Base-by-base conservation (phyloP, 2,329 filamentous ascomycete species). In the Aureobasidium sp. region DNA sequence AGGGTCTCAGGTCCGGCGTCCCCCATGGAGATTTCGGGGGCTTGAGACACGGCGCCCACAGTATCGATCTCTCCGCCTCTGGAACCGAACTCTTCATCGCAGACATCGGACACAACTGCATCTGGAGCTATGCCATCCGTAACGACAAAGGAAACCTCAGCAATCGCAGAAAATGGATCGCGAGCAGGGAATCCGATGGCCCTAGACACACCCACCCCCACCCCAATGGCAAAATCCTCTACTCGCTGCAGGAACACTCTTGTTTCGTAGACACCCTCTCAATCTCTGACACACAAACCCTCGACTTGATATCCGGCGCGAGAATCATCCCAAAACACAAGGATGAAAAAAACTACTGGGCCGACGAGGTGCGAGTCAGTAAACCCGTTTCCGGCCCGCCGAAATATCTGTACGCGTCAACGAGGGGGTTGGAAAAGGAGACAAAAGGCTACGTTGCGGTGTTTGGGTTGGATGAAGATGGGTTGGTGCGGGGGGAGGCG, bases 151-250 rank as follows among this genome's bases (percentile, higher is more conserved):
- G 53, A 51, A 60, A 63, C 45, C 21, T 63, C 9, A 54, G 46
- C 2, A 61, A 57, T 4, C 64, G 61, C 2, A 64, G 53, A n/a
- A 71, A 71, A 55, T 67, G 69, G 46, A 65, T 70, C 3, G 63
- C 68, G 25, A 68, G 69, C 0, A 59, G 71, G 19, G 35, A 57
- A 9, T 66, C 69, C 27, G 71, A 73, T 60, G 71, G 71, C 17
- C 71, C 70, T 3, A 62, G 71, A 58, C 71, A 73, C 60, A 68
- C 69, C 1, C 71, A 67, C 68, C 70, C 70, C 5, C 70, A 72
- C 60, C 69, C 70, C 1, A 70, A 66, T 27, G 70, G 69, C 2
- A 68, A 64, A 42, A 63, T 71, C 2, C 53, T 73, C 21, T 73
- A 73, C 60, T 66, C 64, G 37, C 45, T 73, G 55, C 70, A 73